These are phyloP conservation scores for Ehretia macrophylla DNA, from an alignment of 257 asterid genomes.

Conservation along the genomic window DNA sequence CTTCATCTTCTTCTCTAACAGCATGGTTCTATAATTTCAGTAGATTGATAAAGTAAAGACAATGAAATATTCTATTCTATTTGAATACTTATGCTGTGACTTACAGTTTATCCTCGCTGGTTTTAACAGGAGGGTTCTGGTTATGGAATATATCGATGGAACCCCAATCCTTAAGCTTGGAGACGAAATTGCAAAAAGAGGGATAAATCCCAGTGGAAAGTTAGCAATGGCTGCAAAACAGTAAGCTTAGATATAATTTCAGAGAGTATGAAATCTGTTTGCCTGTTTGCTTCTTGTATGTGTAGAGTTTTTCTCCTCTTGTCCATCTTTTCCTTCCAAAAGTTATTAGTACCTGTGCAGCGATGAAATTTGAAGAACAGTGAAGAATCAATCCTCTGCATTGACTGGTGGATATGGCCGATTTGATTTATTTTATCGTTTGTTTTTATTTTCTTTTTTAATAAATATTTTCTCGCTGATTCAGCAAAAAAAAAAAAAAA, in stretches of 20 bases:
- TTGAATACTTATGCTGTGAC: neutral
- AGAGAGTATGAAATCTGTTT: slow-evolving; percentile 37
- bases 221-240: slow-evolving; percentile 89
- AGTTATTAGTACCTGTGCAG: neutral
- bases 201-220: slow-evolving; percentile 86
- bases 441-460: too few relatives aligned
- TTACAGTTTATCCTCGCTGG: neutral
- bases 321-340: neutral
- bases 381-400: too few relatives aligned
- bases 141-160: slow-evolving; percentile 93
- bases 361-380: neutral
- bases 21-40: neutral
- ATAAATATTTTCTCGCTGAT: too few relatives aligned
- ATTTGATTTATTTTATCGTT: too few relatives aligned
- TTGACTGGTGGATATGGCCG: too few relatives aligned
- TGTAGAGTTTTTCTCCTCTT: neutral
- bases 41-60: neutral
- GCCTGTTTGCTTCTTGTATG: slow-evolving; percentile 13
- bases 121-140: slow-evolving; percentile 73
- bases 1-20: too few relatives aligned
- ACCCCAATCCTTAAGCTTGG: slow-evolving; percentile 87
- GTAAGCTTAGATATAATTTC: slow-evolving; percentile 63
- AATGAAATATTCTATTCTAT: neutral
- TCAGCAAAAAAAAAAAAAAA: too few relatives aligned
- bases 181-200: slow-evolving; percentile 93